These are phyloP conservation scores for Candida smagusa DNA, from an alignment of 1,139 yeast species.

Conservation along the genomic window DNA sequence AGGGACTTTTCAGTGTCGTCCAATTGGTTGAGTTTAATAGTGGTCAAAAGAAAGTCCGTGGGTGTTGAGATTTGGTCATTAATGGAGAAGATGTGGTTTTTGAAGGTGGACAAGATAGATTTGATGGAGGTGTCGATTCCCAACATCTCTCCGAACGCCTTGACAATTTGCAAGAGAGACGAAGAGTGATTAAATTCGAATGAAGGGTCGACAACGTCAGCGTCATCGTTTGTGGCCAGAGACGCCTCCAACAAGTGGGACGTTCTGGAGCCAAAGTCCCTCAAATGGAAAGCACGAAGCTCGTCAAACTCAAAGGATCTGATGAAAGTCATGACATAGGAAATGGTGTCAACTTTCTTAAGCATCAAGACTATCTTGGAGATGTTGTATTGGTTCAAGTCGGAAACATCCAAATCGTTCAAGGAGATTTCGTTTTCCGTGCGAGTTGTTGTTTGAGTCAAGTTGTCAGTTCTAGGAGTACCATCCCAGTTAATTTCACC, in stretches of 20 bases:
- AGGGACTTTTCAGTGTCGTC: slow-evolving; percentile 19
- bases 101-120: slow-evolving; percentile 47
- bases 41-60: slow-evolving; percentile 25
- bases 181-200: slow-evolving; percentile 37
- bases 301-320: slow-evolving; percentile 25
- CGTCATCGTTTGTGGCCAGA: slow-evolving; percentile 14
- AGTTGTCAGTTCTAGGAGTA: slow-evolving; percentile 8
- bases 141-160: slow-evolving; percentile 50
- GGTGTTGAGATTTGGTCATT: slow-evolving; percentile 28
- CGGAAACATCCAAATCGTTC: slow-evolving; percentile 12
- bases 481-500: slow-evolving; percentile 45
- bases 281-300: slow-evolving; percentile 54
- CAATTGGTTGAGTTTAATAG: slow-evolving; percentile 20
- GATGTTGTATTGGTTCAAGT: slow-evolving; percentile 18
- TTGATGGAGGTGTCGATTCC: slow-evolving; percentile 50
- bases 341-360: slow-evolving; percentile 30
- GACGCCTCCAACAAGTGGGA: slow-evolving; percentile 69
- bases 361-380: slow-evolving; percentile 27
- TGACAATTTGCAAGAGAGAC: slow-evolving; percentile 50
- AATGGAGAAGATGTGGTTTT: slow-evolving; percentile 26
- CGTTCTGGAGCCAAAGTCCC: slow-evolving; percentile 62
- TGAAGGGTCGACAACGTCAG: slow-evolving; percentile 11
- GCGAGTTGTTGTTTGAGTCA: slow-evolving; percentile 3
- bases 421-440: slow-evolving; percentile 8
- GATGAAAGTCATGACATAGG: slow-evolving; percentile 32